Evolutionary conservation across 176 grass and related monocot genomes (phyloP), one percentile per base, ranked within the genome.

Genomic region (Metroxylon sagu): DNA sequence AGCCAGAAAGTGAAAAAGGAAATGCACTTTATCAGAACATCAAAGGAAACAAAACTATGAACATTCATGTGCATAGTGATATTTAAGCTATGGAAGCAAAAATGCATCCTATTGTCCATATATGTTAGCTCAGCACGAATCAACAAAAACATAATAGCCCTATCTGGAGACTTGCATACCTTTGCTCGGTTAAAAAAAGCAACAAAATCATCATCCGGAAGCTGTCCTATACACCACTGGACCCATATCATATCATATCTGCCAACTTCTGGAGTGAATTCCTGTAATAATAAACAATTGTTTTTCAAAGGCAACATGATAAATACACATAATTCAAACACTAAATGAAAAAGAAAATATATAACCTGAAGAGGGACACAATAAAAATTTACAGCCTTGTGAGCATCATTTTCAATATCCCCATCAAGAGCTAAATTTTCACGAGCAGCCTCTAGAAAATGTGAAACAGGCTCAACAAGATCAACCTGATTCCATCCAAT

Each of bases 231-330:
- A 76, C 93, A 98, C 93, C 93, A 98, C 56, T 98, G 93, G 57
- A 98, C 67, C 93, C 93, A 98, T 83, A 98, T 92, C 29, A 98
- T 87, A 89, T 98, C 93, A 72, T 98, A 98, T 69, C 88, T 82
- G 67, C 76, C 87, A 70, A 59, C 82, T 81, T 98, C 84, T 14
- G 93, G 84, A 69, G 67, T 89, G 64, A 92, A 98, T 28, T 98
- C 84, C 93, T 98, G 52, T 28, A 49, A 23, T 14, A 69, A 59
- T 30, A 43, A 43, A 43, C 35, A 65, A 4, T 16, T 16, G 3
- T 16, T 8, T 55, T 51, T 65, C n/a, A 35, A 18, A 67, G 8
- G 28, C 26, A 54, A 66, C 14, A 18, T 14, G 0, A 35, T 14
- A 56, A 15, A 56, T 19, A 68, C 19, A 25, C 52, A 43, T 2